A percentile compares a stretch with the other conserved stretches of the same genome.
Evolutionary conservation across 306 rosid genomes (phyloP).

Genomic region (Sophora flavescens): DNA sequence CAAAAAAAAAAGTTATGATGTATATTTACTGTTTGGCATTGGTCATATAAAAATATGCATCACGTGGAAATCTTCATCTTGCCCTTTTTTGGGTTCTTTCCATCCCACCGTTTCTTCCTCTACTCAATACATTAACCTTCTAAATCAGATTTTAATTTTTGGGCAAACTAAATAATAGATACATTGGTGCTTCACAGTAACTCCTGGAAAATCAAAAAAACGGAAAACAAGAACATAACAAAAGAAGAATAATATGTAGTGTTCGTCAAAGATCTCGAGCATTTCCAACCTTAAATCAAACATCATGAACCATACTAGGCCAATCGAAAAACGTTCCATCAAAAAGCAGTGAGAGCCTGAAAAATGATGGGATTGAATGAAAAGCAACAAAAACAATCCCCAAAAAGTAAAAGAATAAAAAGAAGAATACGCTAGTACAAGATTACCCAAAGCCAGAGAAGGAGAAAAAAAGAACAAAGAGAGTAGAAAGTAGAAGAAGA

Average conservation of each 20-base stretch:
- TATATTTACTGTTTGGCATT: background rate
- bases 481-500: background rate
- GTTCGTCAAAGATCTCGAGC: slow-evolving; percentile 32
- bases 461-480: background rate
- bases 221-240: background rate
- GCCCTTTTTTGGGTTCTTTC: background rate
- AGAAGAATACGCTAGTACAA: background rate
- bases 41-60: background rate
- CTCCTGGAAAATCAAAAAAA: background rate
- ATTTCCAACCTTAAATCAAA: slow-evolving; percentile 18
- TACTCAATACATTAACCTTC: background rate
- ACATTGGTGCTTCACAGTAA: background rate
- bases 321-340: slow-evolving; percentile 17
- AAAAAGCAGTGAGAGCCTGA: slow-evolving; percentile 9
- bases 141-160: background rate
- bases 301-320: background rate
- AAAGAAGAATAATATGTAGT: background rate
- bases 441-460: background rate
- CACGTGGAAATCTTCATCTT: background rate
- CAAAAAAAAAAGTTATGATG: background rate
- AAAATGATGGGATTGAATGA: background rate
- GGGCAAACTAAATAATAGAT: slow-evolving; percentile 16
- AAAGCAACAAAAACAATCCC: too few species aligned
- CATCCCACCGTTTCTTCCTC: background rate
- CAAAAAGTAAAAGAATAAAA: background rate